Base-by-base conservation (phyloP, 495 filamentous ascomycete species). In the Hyphodiscus hymeniophilus region DNA sequence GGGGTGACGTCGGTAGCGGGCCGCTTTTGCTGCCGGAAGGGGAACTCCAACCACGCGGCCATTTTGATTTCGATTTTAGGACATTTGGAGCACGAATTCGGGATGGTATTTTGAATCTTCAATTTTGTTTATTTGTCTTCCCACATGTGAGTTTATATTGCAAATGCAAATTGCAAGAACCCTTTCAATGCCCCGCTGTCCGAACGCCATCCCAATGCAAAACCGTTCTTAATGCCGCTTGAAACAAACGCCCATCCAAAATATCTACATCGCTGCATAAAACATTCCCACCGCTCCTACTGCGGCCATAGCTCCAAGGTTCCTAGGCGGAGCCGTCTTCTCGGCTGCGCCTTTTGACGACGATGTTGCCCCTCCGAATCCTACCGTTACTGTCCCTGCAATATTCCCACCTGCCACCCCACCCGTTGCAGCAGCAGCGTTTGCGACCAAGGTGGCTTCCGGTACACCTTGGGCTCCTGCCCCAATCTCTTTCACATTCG, bases 401-500 rank as follows among this genome's bases (percentile, higher is more conserved):
- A 47, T 39, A 8, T 32, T 16, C 13, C 40, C 39, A n/a, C 36
- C 41, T n/a, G 17, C 32, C 0, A 31, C 12, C 13, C 72, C 71
- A 5, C 54, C 61, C 7, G 72, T 71, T 3, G 74, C 74, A 1
- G 72, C 72, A 2, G 87, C 80, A 0, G 89, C 69, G 52, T 82
- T 81, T 6, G 67, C 26, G 5, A 92, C 87, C 16, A 60, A 62
- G 0, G 81, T 84, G 1, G 89, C 88, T 38, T 74, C 72, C 0
- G 91, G 91, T 7, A 95, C 78, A 2, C 73, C 66, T 33, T 69
- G 59, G 6, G 66, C 60, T 0, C 86, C 86, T 4, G 68, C 73
- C 3, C 74, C 74, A 48, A 97, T 94, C 64, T 94, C 90, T 13
- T 73, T 52, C 38, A 95, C 67, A 36, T 79, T 73, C 18, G 72